Base-by-base conservation (phyloP, 345 rosid genomes). In the Lepidium sativum region DNA sequence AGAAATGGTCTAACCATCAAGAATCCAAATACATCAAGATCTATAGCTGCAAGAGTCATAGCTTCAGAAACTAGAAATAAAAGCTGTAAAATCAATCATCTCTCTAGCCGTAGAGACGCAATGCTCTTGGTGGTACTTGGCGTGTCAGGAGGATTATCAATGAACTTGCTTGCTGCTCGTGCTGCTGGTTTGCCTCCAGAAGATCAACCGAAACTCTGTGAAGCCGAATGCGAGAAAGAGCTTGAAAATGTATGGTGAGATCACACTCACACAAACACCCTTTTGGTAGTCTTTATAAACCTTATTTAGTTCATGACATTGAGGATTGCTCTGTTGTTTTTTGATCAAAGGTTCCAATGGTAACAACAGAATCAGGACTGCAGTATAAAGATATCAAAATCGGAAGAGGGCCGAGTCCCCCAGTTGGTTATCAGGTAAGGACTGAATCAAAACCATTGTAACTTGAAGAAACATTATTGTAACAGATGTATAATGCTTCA, bases 181-280 rank as follows among this genome's bases (percentile, higher is more conserved):
- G 86, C 83, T 73, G 99, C 92, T 0, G 91, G 97, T 35, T 78
- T 90, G 61, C 96, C 99, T n/a, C 97, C 92, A 0, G 99, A 88
- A 70, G 77, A 88, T 34, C 82, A 87, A 63, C 92, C 91, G 13
- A 82, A 71, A 64, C 78, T 88, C 5, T 94, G 99, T 44, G 96
- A 94, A 60, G 86, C 75, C 0, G 53, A 73, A 15, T 87, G 96
- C 38, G 96, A 79, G 80, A 94, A 84, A 78, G 95, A 84, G 88
- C 97, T 94, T 83, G 92, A 90, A 94, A 94, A 94, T 83, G 97
- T 86, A 87, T 81, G 97, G 97, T 87, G 97, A 86, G 96, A 81
- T 81, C 79, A 38, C 81, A 67, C 66, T 40, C 35, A 67, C 74
- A 58, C 78, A 43, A 39, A 67, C 74, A 58, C 78, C 75, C 60